Evolutionary conservation across 345 rosid genomes (phyloP).

Genomic region (Cardamine occulta): DNA sequence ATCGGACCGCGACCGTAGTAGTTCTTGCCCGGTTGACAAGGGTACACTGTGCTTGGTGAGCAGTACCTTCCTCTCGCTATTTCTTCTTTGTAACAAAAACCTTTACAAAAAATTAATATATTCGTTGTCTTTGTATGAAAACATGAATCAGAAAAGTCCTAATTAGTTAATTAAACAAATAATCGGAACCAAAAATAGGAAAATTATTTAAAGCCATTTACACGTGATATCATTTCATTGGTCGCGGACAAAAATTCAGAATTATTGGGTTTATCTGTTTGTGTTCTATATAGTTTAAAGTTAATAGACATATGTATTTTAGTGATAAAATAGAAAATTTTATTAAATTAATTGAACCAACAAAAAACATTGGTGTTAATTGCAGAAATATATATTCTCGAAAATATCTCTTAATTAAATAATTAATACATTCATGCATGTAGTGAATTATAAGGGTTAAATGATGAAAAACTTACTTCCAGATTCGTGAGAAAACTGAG

Average conservation of each 20-base stretch:
- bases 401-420: background rate
- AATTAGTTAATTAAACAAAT: background rate
- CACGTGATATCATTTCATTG: background rate
- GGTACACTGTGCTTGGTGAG: conserved; percentile 29
- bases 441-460: background rate
- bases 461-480: conserved; percentile 47
- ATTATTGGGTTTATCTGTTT: background rate
- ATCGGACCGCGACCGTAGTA: conserved; percentile 66
- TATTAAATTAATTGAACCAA: background rate
- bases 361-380: background rate
- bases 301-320: background rate
- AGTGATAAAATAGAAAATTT: too few species aligned
- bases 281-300: too few species aligned
- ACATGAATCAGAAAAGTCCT: background rate
- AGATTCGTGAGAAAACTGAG: conserved; percentile 55
- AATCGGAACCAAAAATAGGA: background rate
- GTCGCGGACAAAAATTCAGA: background rate
- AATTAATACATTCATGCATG: background rate
- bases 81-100: conserved; percentile 51
- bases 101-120: conserved; percentile 1
- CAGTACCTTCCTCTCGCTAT: conserved; percentile 46
- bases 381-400: background rate
- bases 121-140: background rate
- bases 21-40: conserved; percentile 44
- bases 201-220: background rate